phyloP scores from a whole-genome alignment of 768 basidiomycete species.

The Hydnomerulius pinastri region DNA sequence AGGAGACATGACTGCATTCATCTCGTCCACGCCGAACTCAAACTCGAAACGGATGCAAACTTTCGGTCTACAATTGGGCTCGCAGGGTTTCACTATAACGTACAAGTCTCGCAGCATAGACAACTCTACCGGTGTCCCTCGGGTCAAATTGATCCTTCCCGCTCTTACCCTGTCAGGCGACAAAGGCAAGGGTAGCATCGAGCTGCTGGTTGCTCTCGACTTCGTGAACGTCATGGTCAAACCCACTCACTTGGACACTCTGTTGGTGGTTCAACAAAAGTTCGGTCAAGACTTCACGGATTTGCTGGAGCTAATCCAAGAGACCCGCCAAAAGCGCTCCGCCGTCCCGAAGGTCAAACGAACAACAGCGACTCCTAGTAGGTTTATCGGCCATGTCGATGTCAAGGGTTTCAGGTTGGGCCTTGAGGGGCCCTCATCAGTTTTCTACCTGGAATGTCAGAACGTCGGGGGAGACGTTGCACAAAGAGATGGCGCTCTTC shows the following conservation, averaged over 20 bases:
- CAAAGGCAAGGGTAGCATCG: slow-evolving; percentile 45
- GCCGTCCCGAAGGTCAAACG: slow-evolving; percentile 8
- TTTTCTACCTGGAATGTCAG: slow-evolving; percentile 73
- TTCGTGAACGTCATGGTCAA: slow-evolving; percentile 74
- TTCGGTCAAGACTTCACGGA: slow-evolving; percentile 91
- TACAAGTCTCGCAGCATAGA: slow-evolving; percentile 40
- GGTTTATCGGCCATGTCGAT: slow-evolving; percentile 56
- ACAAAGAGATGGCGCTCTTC: slow-evolving; percentile 41
- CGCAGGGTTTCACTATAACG: slow-evolving; percentile 62
- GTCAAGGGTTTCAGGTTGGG: slow-evolving; percentile 83
- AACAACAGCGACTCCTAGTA: slow-evolving; percentile 19
- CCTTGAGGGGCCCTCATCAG: slow-evolving; percentile 72
- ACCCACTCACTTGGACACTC: slow-evolving; percentile 80
- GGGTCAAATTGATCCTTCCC: slow-evolving; percentile 67
- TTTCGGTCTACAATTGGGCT: slow-evolving; percentile 67
- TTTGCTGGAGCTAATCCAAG: slow-evolving; percentile 62
- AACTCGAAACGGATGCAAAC: slow-evolving; percentile 37
- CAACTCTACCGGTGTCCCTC: slow-evolving; percentile 42
- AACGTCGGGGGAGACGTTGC: slow-evolving; percentile 66
- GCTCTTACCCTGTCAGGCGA: slow-evolving; percentile 65
- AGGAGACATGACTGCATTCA: slow-evolving; percentile 48
- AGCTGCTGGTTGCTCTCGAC: slow-evolving; percentile 62
- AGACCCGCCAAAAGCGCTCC: slow-evolving; percentile 47
- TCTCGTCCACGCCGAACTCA: slow-evolving; percentile 40
- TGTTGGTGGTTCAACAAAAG: slow-evolving; percentile 83